These are phyloP conservation scores for Limnanthes douglasii DNA, from an alignment of 345 rosid species.

Conservation along the genomic window DNA sequence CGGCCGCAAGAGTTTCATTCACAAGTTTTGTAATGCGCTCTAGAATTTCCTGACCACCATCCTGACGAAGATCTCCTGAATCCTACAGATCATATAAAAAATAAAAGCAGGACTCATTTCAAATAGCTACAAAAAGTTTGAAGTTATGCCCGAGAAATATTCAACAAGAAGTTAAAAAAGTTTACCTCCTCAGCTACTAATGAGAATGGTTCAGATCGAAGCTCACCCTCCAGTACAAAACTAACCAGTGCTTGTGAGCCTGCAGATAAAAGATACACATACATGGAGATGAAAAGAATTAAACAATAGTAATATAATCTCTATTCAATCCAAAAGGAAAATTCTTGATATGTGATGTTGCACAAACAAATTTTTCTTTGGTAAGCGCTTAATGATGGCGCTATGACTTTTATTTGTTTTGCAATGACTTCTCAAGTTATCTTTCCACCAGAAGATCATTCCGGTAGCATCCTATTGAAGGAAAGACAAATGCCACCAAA, in stretches of 20 bases:
- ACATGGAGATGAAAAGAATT: not conserved
- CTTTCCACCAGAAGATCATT: no score
- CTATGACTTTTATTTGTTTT: no score
- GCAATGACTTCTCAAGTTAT: no score
- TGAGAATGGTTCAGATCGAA: conserved; percentile 59
- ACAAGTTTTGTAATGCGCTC: conserved; percentile 73
- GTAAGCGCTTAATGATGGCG: no score
- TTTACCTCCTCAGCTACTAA: conserved; percentile 92
- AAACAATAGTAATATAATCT: no score
- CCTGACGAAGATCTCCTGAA: conserved; percentile 60
- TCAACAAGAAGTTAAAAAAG: not conserved
- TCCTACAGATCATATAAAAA: conserved; percentile 28
- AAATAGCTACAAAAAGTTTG: not conserved
- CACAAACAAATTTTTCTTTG: no score
- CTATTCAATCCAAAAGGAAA: no score
- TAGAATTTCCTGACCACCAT: conserved; percentile 41
- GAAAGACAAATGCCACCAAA: no score
- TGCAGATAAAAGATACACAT: conserved; percentile 15
- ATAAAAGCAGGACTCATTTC: conserved; percentile 1
- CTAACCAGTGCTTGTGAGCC: conserved; percentile 93
- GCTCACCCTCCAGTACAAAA: conserved; percentile 56
- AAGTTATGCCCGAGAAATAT: conserved; percentile 1
- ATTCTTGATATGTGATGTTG: no score
- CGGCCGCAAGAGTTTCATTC: conserved; percentile 53
- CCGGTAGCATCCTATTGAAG: no score